Base-by-base conservation (phyloP, 345 rosid genomes). In the Pistacia vera region DNA sequence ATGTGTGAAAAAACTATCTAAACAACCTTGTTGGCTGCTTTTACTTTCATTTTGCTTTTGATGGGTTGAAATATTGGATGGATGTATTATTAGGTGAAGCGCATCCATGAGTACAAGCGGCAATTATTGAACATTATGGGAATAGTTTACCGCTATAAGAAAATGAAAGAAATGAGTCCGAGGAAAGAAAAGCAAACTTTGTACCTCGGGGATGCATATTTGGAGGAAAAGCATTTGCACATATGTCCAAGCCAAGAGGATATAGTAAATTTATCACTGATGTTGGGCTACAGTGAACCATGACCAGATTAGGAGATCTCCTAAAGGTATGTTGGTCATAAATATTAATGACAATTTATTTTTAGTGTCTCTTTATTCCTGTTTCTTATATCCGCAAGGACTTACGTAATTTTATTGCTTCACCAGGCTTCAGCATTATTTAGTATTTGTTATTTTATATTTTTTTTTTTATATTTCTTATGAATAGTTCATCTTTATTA, bases 211-310 rank as follows among this genome's bases (percentile, higher is more conserved):
- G 86, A 30, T 88, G 88, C 58, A 84, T 86, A 57, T 80, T 84
- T 72, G 91, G 88, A 49, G 89, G 91, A 61, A 84, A 88, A 56
- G 86, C 87, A 65, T 86, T 88, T 70, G 88, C 88, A 86, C 89
- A 18, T 83, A 86, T 70, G 83, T 88, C 61, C 86, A 88, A 75
- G 91, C 91, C 58, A 88, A 84, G 77, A 84, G 86, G 77, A 88
- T 88, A 38, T 84, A 60, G n/a, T n/a, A 86, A 84, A 81, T 88
- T 86, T 79, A 83, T 86, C 65, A 81, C 80, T 1, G 91, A 86
- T 75, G 88, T 83, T 6, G 91, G 88, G 12, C 83, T 49, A 84
- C 82, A 0, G 70, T 83, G 28, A 84, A 86, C 57, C 81, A 77
- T 78, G 91, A 86, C 65, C 77, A 81, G 88, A 83, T 2, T 86